A percentile compares a stretch with the other conserved stretches of the same genome.
These are phyloP conservation scores for Gnomoniopsis sp. DNA, from an alignment of 2,329 filamentous ascomycete species.

Conservation along the genomic window DNA sequence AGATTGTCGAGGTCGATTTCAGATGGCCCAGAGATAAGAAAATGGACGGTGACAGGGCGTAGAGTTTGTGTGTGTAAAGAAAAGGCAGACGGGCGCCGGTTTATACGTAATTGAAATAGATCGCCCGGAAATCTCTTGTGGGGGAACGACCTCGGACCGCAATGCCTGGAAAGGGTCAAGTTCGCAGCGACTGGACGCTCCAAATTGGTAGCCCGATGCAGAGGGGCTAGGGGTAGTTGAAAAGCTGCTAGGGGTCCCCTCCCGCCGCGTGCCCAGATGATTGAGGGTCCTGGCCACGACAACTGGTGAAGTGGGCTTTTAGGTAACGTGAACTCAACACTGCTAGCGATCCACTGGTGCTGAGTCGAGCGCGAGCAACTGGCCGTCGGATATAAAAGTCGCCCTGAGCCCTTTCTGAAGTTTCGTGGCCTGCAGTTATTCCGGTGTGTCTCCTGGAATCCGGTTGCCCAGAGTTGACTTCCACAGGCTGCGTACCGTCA, in stretches of 20 bases:
- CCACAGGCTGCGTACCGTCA: background rate
- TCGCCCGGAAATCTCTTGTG: constrained; percentile 19
- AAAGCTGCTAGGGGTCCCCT: background rate
- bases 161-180: constrained; percentile 15
- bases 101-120: constrained; percentile 43
- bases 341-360: constrained; percentile 14
- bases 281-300: constrained; percentile 5
- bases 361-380: constrained; percentile 16
- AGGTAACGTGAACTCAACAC: constrained; percentile 18
- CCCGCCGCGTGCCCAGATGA: constrained; percentile 9
- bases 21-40: constrained; percentile 24
- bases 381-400: constrained; percentile 17
- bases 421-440: background rate
- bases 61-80: constrained; percentile 35
- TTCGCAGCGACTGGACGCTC: constrained; percentile 6
- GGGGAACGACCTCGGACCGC: constrained; percentile 22
- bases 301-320: constrained; percentile 16
- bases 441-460: constrained; percentile 3
- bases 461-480: background rate
- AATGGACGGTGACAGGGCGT: constrained; percentile 36
- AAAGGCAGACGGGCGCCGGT: constrained; percentile 37
- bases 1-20: constrained; percentile 19
- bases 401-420: constrained; percentile 12
- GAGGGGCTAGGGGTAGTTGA: background rate
- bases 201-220: constrained; percentile 11